Percentiles rank a stretch among this genome's conserved stretches.
Conservation (phyloP, 2,329 filamentous ascomycete genomes). For the Apiospora aurea region DNA sequence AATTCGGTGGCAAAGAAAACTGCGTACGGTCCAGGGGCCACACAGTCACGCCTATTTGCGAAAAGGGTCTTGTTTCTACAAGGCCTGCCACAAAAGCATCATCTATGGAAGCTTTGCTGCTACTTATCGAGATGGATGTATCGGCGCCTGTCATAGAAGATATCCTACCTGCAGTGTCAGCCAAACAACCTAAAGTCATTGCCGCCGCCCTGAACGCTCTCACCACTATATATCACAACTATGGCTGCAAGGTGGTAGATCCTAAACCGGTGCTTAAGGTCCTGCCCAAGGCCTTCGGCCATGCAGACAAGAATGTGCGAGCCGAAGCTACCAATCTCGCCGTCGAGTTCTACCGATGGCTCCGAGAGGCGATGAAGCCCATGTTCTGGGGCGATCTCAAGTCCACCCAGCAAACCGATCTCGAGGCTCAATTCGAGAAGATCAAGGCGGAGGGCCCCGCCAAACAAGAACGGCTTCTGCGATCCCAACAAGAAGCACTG, state of each 20-base stretch:
- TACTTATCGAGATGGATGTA: conserved; percentile 90
- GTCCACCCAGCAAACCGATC: conserved; percentile 90
- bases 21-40: conserved; percentile 78
- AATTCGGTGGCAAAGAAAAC: conserved; percentile 84
- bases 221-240: conserved; percentile 88
- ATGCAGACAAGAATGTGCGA: conserved; percentile 97
- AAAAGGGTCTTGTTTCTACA: conserved; percentile 90
- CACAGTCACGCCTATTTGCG: conserved; percentile 80
- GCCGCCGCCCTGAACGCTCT: conserved; percentile 61
- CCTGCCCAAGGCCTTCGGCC: conserved; percentile 89
- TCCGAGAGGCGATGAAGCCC: conserved; percentile 97
- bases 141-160: conserved; percentile 89
- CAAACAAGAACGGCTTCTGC: conserved; percentile 88
- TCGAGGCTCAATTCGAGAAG: conserved; percentile 93
- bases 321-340: conserved; percentile 91
- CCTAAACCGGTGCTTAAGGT: conserved; percentile 90
- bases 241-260: conserved; percentile 92
- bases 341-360: conserved; percentile 95
- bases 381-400: conserved; percentile 97
- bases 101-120: conserved; percentile 82
- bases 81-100: conserved; percentile 88
- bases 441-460: conserved; percentile 86
- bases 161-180: conserved; percentile 64
- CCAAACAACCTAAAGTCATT: conserved; percentile 48
- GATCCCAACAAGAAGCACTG: conserved; percentile 86